These are phyloP conservation scores for Oligophagozyma castellii DNA, from an alignment of 1,139 yeast species.

Conservation along the genomic window DNA sequence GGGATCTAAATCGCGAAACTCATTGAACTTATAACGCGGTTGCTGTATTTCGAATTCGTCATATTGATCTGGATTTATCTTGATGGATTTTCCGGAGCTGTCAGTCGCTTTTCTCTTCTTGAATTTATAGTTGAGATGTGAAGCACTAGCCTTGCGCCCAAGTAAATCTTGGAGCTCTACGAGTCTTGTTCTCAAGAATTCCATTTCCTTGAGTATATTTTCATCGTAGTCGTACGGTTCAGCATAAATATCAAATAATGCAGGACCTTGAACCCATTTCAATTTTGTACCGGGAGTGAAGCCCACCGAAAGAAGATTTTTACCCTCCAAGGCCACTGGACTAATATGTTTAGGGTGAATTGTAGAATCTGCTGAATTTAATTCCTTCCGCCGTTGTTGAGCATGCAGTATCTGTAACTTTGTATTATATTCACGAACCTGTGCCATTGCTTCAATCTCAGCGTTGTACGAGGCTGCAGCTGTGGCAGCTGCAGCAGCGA, in stretches of 20 bases:
- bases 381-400: constrained; percentile 7
- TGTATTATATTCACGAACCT: constrained; percentile 19
- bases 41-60: too few relatives aligned
- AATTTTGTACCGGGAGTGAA: constrained; percentile 6
- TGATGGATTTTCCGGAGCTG: too few relatives aligned
- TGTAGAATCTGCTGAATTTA: constrained; percentile 1
- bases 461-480: constrained; percentile 1
- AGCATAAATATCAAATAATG: constrained; percentile 15
- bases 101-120: too few relatives aligned
- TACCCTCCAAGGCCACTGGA: constrained; percentile 11
- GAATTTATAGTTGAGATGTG: too few relatives aligned
- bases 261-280: constrained; percentile 23
- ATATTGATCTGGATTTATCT: too few relatives aligned
- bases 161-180: constrained; percentile 20
- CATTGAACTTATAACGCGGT: constrained; percentile 2
- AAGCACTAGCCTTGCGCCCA: constrained; percentile 15
- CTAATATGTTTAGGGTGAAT: constrained; percentile 6
- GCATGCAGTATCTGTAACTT: constrained; percentile 14
- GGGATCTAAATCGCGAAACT: constrained; percentile 3
- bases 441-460: constrained; percentile 19
- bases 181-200: constrained; percentile 17
- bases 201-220: constrained; percentile 17
- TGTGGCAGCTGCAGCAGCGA: not conserved
- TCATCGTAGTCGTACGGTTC: constrained; percentile 1
- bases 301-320: constrained; percentile 13